Conservation (phyloP, 1,139 yeast genomes). For the Saccharomyces hybrid region DNA sequence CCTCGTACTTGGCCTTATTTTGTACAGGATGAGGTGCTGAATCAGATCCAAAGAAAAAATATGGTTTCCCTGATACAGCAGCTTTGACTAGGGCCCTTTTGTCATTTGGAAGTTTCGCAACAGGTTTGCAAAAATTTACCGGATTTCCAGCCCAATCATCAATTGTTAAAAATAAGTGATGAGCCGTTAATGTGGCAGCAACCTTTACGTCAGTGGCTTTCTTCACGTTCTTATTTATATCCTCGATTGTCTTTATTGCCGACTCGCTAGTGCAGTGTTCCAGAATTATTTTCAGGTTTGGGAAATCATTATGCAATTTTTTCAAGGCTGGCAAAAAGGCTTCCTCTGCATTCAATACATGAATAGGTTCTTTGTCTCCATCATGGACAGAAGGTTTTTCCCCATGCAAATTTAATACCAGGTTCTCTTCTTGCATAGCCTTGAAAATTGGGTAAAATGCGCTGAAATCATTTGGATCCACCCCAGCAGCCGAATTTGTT, state of each 20-base stretch:
- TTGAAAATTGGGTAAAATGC: constrained; percentile 82
- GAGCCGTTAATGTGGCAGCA: constrained; percentile 93
- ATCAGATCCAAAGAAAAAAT: constrained; percentile 94
- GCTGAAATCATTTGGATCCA: constrained; percentile 82
- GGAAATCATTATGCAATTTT: constrained; percentile 75
- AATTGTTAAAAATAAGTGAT: constrained; percentile 78
- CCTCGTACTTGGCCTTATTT: constrained; percentile 65
- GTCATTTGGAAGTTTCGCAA: constrained; percentile 86
- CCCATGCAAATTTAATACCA: constrained; percentile 87
- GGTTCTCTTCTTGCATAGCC: constrained; percentile 70
- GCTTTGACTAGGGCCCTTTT: constrained; percentile 73
- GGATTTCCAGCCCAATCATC: constrained; percentile 98
- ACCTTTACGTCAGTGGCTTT: constrained; percentile 43
- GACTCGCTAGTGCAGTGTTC: constrained; percentile 94
- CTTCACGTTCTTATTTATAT: constrained; percentile 50
- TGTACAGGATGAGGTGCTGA: constrained; percentile 92
- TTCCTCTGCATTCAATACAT: constrained; percentile 90
- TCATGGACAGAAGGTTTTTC: constrained; percentile 69
- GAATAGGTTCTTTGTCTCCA: constrained; percentile 44
- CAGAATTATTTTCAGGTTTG: constrained; percentile 73
- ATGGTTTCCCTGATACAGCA: constrained; percentile 86
- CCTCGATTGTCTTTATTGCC: constrained; percentile 69
- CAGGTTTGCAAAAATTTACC: constrained; percentile 93
- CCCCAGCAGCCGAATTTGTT: constrained; percentile 89
- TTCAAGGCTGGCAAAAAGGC: constrained; percentile 83